Base-by-base conservation (phyloP, 148 eudicot species). In the Cornus kousa region DNA sequence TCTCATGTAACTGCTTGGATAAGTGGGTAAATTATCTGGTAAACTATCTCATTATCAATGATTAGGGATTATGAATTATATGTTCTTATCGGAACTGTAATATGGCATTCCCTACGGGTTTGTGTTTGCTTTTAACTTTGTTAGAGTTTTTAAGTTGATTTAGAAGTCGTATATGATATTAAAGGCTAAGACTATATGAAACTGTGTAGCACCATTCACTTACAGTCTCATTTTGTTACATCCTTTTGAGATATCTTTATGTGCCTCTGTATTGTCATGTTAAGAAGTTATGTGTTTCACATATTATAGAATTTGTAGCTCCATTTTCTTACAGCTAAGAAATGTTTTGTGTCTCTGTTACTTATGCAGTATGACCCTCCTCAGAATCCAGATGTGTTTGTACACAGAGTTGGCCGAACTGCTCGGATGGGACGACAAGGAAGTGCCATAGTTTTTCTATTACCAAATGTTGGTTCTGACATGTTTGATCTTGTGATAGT, bases 331-430 rank as follows among this genome's bases (percentile, higher is more conserved):
- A 50, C 67, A 74, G 60, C 66, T 57, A 74, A 71, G 40, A 32
- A n/a, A 22, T 78, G 53, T 13, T 78, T 59, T 69, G 31, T 70
- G 81, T 75, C 24, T 82, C 16, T 68, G 70, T 83, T 77, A 66
- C 50, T 76, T 70, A 14, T 87, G 83, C 94, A 96, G 99, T 96
- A 89, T 81, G 99, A 96, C 72, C 99, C 98, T 23, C 99, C 98
- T 68, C 98, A 93, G 81, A 98, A 96, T 86, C 98, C 98, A 31
- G 87, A 92, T 84, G 89, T 92, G 80, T 96, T 93, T 55, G 57
- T 93, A 80, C 99, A 96, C 84, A 93, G 98, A 90, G 98, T 90
- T 68, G 99, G 98, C 43, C 84, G 98, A 78, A 96, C 99, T 80
- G 98, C 99, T 83, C 92, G 99, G 76, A 67, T 96, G 89, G 99